phyloP scores from a whole-genome alignment of 108 stramenopile genomes.

The Cylindrotheca fusiformis region DNA sequence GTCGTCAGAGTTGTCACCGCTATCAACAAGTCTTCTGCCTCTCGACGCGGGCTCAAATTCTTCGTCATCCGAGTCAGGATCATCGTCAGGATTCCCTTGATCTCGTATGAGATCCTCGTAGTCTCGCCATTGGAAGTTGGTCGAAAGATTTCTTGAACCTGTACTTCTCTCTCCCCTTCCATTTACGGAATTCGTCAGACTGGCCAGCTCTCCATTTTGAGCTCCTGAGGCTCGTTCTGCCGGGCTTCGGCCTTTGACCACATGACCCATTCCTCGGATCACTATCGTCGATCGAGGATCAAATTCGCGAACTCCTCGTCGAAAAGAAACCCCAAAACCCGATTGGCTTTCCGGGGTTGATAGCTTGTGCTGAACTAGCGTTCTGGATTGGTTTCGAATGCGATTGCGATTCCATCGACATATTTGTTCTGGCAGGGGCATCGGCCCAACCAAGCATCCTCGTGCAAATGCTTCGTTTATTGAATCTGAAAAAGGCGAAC shows the following conservation, averaged over 20 bases:
- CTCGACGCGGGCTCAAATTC: conserved; percentile 41
- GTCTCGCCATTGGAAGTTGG: conserved; percentile 57
- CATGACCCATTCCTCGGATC: conserved; percentile 17
- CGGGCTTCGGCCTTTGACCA: not conserved
- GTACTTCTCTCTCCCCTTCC: conserved; percentile 8
- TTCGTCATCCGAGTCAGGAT: conserved; percentile 59
- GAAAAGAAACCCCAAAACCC: not conserved
- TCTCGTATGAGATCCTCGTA: conserved; percentile 48
- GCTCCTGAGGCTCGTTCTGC: not conserved
- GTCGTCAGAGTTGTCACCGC: conserved; percentile 19
- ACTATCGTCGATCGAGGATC: conserved; percentile 27
- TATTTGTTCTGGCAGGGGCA: conserved; percentile 36
- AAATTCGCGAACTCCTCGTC: conserved; percentile 24
- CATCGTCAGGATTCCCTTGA: conserved; percentile 41
- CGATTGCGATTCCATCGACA: conserved; percentile 38
- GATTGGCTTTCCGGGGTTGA: not conserved
- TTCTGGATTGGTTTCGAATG: conserved; percentile 21
- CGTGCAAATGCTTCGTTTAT: conserved; percentile 47
- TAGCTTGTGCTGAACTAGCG: not conserved
- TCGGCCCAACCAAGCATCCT: conserved; percentile 42
- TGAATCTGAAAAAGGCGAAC: conserved; percentile 44
- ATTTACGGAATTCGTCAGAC: not conserved
- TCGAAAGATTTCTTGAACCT: conserved; percentile 35
- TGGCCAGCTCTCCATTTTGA: not conserved
- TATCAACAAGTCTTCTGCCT: conserved; percentile 7